Evolutionary conservation across 495 filamentous ascomycete genomes (phyloP).

Genomic region (Aspergillus sparsus): DNA sequence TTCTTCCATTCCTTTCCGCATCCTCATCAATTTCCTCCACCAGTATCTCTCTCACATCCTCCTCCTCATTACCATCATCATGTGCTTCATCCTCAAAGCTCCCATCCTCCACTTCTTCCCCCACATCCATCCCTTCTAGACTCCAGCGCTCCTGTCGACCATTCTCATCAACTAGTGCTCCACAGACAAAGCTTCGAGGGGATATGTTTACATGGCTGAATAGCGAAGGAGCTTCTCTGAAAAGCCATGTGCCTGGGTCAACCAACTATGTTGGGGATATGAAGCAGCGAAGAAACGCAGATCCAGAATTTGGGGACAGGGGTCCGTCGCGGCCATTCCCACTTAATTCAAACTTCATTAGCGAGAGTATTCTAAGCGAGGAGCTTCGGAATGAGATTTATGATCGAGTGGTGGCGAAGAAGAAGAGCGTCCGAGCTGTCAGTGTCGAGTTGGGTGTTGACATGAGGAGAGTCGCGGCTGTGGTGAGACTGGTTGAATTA

Average conservation of each 20-base stretch:
- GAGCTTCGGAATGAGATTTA: constrained; percentile 75
- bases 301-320: constrained; percentile 24
- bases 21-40: constrained; percentile 22
- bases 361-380: constrained; percentile 75
- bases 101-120: constrained; percentile 12
- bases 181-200: constrained; percentile 52
- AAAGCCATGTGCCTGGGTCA: constrained; percentile 55
- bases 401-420: constrained; percentile 58
- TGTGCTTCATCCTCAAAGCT: constrained; percentile 17
- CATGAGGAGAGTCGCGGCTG: constrained; percentile 83
- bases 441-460: constrained; percentile 78
- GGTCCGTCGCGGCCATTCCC: constrained; percentile 63
- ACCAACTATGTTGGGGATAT: constrained; percentile 66
- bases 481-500: constrained; percentile 82
- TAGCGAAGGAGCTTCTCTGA: constrained; percentile 55
- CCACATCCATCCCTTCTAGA: constrained; percentile 21
- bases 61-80: constrained; percentile 5
- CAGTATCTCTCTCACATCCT: not conserved
- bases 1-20: constrained; percentile 42
- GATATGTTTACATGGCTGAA: constrained; percentile 70
- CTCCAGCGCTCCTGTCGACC: constrained; percentile 31
- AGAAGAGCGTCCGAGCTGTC: constrained; percentile 71
- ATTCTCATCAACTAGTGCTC: constrained; percentile 50
- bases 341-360: constrained; percentile 68
- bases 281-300: constrained; percentile 21